phyloP scores from a whole-genome alignment of 2,329 filamentous ascomycete species.

The Aspergillus puulaauensis region DNA sequence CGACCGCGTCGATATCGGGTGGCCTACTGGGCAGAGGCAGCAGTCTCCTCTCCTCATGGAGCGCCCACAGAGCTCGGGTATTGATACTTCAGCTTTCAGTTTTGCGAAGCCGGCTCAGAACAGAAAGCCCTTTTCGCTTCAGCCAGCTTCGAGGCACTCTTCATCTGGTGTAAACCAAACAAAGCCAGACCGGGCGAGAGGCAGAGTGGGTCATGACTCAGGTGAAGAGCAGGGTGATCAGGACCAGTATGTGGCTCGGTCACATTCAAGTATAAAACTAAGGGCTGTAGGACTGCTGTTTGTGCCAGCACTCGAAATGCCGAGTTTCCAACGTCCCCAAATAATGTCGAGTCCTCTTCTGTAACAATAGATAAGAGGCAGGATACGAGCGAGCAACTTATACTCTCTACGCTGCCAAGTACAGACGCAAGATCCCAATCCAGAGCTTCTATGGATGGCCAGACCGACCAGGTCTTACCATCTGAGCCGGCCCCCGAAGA shows the following conservation, averaged over 20 bases:
- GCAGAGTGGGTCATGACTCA: background rate
- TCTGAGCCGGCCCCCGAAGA: background rate
- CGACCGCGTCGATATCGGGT: slow-evolving; percentile 12
- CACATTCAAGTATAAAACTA: background rate
- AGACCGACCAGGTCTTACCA: background rate
- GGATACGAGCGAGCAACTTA: background rate
- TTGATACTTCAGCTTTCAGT: slow-evolving; percentile 31
- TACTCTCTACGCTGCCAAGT: background rate
- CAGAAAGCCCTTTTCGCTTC: slow-evolving; percentile 25
- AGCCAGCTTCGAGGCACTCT: slow-evolving; percentile 12
- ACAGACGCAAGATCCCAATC: background rate
- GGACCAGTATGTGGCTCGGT: background rate
- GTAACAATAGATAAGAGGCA: background rate
- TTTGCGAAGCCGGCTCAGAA: slow-evolving; percentile 33
- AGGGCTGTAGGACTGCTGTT: background rate
- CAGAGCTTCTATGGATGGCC: background rate
- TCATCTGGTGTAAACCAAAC: background rate
- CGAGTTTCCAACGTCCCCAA: background rate
- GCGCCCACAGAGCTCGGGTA: slow-evolving; percentile 30
- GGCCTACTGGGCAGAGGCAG: slow-evolving; percentile 5
- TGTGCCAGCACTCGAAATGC: background rate
- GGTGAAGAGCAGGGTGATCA: background rate
- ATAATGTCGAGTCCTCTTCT: background rate
- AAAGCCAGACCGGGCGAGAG: background rate
- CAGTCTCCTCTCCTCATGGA: slow-evolving; percentile 27